These are phyloP conservation scores for Chiua sp. DNA, from an alignment of 1,284 basidiomycete genomes.

Conservation along the genomic window DNA sequence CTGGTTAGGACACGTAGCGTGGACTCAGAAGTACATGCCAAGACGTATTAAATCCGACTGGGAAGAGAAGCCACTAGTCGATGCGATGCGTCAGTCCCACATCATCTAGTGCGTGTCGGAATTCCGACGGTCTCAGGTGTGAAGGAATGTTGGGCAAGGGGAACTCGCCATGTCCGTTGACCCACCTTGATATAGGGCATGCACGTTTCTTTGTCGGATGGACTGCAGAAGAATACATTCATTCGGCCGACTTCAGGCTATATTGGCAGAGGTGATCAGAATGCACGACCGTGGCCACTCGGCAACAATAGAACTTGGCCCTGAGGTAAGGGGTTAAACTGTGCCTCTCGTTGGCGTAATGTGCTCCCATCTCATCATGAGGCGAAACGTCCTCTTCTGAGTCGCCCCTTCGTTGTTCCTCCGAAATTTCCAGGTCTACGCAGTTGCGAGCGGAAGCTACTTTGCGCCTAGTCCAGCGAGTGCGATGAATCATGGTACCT, in stretches of 20 bases:
- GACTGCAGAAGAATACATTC: not conserved
- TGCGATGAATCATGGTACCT: too few relatives aligned
- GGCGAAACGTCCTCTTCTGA: too few relatives aligned
- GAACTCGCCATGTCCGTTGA: constrained; percentile 8
- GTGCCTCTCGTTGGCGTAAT: not conserved
- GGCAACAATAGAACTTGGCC: not conserved
- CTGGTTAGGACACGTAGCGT: not conserved
- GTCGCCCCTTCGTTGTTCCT: not conserved
- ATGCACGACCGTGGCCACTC: not conserved
- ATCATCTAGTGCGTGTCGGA: constrained; percentile 8
- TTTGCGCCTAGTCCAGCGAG: too few relatives aligned
- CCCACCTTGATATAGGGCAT: not conserved
- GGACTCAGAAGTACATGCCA: not conserved
- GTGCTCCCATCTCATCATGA: not conserved
- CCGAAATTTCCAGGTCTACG: not conserved
- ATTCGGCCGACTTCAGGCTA: not conserved
- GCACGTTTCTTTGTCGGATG: not conserved
- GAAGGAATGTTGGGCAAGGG: constrained; percentile 11
- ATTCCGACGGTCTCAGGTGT: not conserved
- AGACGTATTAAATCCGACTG: not conserved
- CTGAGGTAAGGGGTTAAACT: not conserved
- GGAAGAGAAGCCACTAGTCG: constrained; percentile 1
- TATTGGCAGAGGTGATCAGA: not conserved
- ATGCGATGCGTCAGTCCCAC: not conserved
- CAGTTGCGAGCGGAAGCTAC: too few relatives aligned